phyloP scores from a whole-genome alignment of 2,329 filamentous ascomycete species.

The Truncatella angustata region DNA sequence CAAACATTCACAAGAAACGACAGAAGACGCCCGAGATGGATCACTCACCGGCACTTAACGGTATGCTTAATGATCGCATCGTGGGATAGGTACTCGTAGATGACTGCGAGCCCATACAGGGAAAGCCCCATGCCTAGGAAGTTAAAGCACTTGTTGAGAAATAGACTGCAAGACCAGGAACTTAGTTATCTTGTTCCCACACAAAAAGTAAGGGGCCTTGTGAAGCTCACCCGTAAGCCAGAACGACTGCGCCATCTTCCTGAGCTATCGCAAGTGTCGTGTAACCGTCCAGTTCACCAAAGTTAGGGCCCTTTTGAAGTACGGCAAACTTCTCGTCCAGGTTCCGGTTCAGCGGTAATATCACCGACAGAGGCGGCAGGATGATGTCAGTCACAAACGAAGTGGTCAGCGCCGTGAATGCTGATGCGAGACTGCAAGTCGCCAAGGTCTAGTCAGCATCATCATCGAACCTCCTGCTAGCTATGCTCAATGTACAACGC shows the following conservation, averaged over 20 bases:
- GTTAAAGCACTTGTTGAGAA: constrained; percentile 63
- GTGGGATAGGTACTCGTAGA: constrained; percentile 59
- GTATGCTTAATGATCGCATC: constrained; percentile 71
- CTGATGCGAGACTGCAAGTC: constrained; percentile 57
- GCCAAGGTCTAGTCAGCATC: not conserved
- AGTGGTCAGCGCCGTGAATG: constrained; percentile 70
- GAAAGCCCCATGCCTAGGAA: constrained; percentile 65
- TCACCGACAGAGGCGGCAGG: constrained; percentile 65
- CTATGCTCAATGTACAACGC: not conserved
- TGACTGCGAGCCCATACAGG: constrained; percentile 61
- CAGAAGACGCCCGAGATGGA: no score
- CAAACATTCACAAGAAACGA: no score
- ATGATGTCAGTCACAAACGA: constrained; percentile 70
- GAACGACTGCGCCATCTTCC: constrained; percentile 68
- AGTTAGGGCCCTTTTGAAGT: constrained; percentile 55
- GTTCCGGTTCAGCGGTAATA: constrained; percentile 69
- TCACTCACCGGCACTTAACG: constrained; percentile 64
- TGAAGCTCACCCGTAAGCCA: constrained; percentile 62
- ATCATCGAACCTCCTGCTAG: not conserved
- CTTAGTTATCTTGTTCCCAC: not conserved
- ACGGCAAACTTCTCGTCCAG: constrained; percentile 74
- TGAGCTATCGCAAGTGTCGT: constrained; percentile 69
- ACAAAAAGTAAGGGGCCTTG: not conserved
- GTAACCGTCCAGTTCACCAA: constrained; percentile 53
- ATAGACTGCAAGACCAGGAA: constrained; percentile 40